Conservation (phyloP, 768 basidiomycete genomes). For the Kwoniella botswanensis region DNA sequence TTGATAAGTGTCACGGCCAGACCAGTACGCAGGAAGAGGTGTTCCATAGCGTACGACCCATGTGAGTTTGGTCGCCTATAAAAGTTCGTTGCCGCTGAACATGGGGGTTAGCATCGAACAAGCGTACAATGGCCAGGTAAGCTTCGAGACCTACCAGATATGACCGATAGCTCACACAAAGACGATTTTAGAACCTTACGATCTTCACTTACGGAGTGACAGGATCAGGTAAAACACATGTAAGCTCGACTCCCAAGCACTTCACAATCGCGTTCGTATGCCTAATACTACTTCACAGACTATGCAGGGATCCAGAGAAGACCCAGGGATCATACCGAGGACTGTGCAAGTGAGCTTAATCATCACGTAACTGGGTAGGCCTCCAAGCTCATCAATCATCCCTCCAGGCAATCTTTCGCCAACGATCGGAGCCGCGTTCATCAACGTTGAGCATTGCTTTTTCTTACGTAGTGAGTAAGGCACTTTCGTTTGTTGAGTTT, state of each 20-base stretch:
- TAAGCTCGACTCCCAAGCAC: neutral
- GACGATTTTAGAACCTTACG: slow-evolving; percentile 69
- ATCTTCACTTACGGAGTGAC: slow-evolving; percentile 91
- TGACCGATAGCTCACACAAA: neutral
- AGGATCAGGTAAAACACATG: slow-evolving; percentile 79
- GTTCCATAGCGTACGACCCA: slow-evolving; percentile 72
- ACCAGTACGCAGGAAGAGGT: slow-evolving; percentile 75
- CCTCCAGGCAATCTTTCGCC: slow-evolving; percentile 40
- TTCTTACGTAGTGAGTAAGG: slow-evolving; percentile 65
- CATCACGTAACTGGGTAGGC: neutral
- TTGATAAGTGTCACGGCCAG: slow-evolving; percentile 74
- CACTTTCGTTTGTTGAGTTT: neutral
- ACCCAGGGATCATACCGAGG: slow-evolving; percentile 86
- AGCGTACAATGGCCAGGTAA: slow-evolving; percentile 74
- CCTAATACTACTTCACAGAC: slow-evolving; percentile 63
- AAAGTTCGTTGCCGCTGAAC: slow-evolving; percentile 2
- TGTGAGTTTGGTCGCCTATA: slow-evolving; percentile 51
- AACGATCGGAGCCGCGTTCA: slow-evolving; percentile 52
- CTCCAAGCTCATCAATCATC: neutral
- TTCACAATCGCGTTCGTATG: neutral
- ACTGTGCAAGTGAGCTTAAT: slow-evolving; percentile 67
- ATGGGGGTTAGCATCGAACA: slow-evolving; percentile 64
- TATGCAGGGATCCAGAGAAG: slow-evolving; percentile 76
- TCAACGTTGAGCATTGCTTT: slow-evolving; percentile 62
- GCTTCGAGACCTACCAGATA: too few species aligned